Evolutionary conservation across 1,284 basidiomycete species (phyloP).

Genomic region (Lentinula novae-zelandiae): DNA sequence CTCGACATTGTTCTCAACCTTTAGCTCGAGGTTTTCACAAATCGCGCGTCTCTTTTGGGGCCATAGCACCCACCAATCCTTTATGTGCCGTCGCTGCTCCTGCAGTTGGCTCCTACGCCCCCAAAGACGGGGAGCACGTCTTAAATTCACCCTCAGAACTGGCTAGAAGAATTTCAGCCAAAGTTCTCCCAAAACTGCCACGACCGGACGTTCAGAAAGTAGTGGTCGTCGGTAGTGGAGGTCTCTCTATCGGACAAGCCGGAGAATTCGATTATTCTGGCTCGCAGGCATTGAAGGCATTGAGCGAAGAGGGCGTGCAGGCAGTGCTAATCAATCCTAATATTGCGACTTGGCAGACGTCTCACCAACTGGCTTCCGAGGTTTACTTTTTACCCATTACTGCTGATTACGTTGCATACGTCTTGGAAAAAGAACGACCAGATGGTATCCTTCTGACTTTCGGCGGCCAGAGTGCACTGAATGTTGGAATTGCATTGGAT

Average conservation of each 20-base stretch:
- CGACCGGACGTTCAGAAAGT: conserved; percentile 93
- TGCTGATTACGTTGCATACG: conserved; percentile 96
- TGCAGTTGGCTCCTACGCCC: conserved; percentile 70
- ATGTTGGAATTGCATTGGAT: conserved; percentile 97
- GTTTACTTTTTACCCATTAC: conserved; percentile 99
- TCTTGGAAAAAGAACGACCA: conserved; percentile 96
- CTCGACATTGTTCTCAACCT: conserved; percentile 20
- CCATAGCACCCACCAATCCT: conserved; percentile 37
- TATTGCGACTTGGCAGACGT: conserved; percentile 97
- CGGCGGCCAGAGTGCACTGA: conserved; percentile 96
- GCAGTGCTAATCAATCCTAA: conserved; percentile 98
- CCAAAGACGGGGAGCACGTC: conserved; percentile 75
- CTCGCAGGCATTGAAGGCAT: conserved; percentile 97
- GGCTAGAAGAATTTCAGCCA: conserved; percentile 86
- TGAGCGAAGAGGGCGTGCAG: conserved; percentile 92
- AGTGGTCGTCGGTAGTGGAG: conserved; percentile 94
- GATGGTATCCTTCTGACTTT: conserved; percentile 98
- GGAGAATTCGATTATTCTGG: conserved; percentile 99
- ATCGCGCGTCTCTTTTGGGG: conserved; percentile 16
- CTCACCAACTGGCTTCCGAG: conserved; percentile 92
- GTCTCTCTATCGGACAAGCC: conserved; percentile 96
- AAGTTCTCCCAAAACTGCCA: conserved; percentile 83
- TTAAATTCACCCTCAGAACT: conserved; percentile 91
- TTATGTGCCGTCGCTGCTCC: conserved; percentile 72
- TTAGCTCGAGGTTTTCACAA: conserved; percentile 23